phyloP scores from a whole-genome alignment of 352 stramenopile genomes.

The Peronospora destructor region DNA sequence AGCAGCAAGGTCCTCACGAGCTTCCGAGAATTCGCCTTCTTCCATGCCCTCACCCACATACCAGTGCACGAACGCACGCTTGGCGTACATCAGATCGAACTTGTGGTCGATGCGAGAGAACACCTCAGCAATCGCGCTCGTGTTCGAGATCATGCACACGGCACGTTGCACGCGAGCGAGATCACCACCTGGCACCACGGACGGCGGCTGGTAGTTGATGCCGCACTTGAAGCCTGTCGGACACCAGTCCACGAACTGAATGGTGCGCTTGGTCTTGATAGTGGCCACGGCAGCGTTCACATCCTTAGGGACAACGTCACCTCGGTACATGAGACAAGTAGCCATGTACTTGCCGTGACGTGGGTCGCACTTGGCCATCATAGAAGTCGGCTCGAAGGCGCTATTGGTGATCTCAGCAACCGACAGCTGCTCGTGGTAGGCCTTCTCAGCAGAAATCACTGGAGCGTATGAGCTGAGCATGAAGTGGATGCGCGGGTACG shows the following conservation, averaged over 20 bases:
- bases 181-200: constrained; percentile 94
- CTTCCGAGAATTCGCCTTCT: constrained; percentile 99
- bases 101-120: constrained; percentile 31
- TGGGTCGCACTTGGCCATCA: constrained; percentile 99
- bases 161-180: constrained; percentile 96
- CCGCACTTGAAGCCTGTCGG: constrained; percentile 98
- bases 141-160: constrained; percentile 99
- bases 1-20: constrained; percentile 90
- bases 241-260: constrained; percentile 99
- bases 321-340: constrained; percentile 97
- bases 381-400: constrained; percentile 91
- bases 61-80: constrained; percentile 97
- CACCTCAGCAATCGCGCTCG: constrained; percentile 92
- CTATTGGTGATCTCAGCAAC: constrained; percentile 95
- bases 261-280: constrained; percentile 99
- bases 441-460: constrained; percentile 94
- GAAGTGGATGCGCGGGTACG: constrained; percentile 96
- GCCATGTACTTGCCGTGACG: constrained; percentile 99
- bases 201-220: constrained; percentile 62
- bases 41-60: constrained; percentile 99
- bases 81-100: constrained; percentile 29
- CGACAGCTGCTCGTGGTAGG: constrained; percentile 92
- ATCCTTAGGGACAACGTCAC: constrained; percentile 91
- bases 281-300: constrained; percentile 96
- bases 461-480: constrained; percentile 95